Evolutionary conservation across 768 basidiomycete genomes (phyloP).

Genomic region (Galerina sulciceps): DNA sequence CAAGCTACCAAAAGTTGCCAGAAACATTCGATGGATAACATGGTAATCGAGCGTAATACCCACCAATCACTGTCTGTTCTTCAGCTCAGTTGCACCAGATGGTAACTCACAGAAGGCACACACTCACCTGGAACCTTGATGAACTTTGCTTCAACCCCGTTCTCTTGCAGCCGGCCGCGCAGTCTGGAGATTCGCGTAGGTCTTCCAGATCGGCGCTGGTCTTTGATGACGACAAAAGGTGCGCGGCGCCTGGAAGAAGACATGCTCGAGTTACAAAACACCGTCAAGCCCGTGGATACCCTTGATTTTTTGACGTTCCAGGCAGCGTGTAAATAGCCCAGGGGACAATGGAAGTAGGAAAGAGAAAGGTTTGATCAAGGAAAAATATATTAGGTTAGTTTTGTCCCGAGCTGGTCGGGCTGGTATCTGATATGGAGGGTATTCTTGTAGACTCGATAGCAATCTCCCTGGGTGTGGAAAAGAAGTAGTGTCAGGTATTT

Average conservation of each 20-base stretch:
- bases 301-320: not conserved
- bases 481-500: no score
- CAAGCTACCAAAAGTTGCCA: slow-evolving; percentile 96
- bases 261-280: not conserved
- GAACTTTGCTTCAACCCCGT: slow-evolving; percentile 52
- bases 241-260: slow-evolving; percentile 46
- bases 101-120: not conserved
- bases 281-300: not conserved
- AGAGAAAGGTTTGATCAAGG: no score
- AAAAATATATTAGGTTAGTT: no score
- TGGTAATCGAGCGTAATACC: slow-evolving; percentile 93
- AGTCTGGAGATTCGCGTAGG: slow-evolving; percentile 82
- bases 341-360: no score
- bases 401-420: no score
- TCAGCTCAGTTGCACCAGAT: not conserved
- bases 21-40: slow-evolving; percentile 94
- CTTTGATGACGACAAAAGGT: slow-evolving; percentile 92
- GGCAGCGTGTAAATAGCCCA: not conserved
- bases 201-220: slow-evolving; percentile 95
- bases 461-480: no score
- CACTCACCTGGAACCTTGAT: slow-evolving; percentile 89
- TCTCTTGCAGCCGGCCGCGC: slow-evolving; percentile 52
- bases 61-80: slow-evolving; percentile 91
- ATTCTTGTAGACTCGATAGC: no score
- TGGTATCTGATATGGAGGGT: no score